These are phyloP conservation scores for Diospyros lotus DNA, from an alignment of 148 eudicot genomes.

Conservation along the genomic window DNA sequence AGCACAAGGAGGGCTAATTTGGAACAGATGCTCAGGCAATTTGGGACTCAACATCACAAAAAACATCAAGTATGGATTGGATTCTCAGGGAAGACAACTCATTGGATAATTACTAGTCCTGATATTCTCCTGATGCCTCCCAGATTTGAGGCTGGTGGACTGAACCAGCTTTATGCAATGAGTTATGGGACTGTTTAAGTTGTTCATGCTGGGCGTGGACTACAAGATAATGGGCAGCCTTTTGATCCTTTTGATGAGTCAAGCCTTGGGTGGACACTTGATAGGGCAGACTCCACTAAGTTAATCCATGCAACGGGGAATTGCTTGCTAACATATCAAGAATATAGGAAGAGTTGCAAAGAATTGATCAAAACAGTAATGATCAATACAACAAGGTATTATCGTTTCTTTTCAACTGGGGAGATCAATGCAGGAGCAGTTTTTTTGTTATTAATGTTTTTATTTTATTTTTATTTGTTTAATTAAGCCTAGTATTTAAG, in stretches of 20 bases:
- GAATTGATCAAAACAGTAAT: background rate
- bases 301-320: conserved; percentile 53
- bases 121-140: conserved; percentile 96
- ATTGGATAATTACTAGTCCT: conserved; percentile 86
- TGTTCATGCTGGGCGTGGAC: conserved; percentile 93
- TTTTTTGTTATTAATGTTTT: no score
- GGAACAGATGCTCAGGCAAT: conserved; percentile 71
- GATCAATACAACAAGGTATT: no score
- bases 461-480: no score
- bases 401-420: no score
- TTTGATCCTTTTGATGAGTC: conserved; percentile 66
- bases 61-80: conserved; percentile 85
- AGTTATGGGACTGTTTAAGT: conserved; percentile 86
- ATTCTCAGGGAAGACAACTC: conserved; percentile 81
- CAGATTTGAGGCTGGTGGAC: conserved; percentile 93
- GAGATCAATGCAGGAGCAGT: no score
- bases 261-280: conserved; percentile 11
- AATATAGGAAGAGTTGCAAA: conserved; percentile 16
- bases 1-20: conserved; percentile 80
- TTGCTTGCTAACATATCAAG: conserved; percentile 37
- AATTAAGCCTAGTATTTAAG: no score
- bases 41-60: conserved; percentile 54
- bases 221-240: conserved; percentile 80
- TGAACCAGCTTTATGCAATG: conserved; percentile 96
- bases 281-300: background rate